A percentile compares a stretch with the other conserved stretches of the same genome.
Conservation (phyloP, 2,329 filamentous ascomycete genomes). For the Pestalotiopsis sp. region DNA sequence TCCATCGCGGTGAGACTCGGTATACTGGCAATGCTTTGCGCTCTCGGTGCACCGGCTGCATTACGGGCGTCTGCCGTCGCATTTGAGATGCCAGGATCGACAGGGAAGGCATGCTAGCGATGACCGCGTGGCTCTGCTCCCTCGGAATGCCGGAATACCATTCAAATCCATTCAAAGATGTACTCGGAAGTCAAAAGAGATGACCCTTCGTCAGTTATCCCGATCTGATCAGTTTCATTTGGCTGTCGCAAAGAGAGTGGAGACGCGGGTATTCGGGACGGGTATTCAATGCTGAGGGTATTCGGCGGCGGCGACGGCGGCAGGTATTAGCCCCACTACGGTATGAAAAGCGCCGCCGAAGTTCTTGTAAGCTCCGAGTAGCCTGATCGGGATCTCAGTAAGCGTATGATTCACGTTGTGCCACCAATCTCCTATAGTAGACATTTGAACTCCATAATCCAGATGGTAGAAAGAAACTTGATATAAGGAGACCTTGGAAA, state of each 20-base stretch:
- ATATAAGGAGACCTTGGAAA: too few species aligned
- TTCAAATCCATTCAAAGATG: neutral
- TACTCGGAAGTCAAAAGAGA: neutral
- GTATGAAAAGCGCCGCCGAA: slow-evolving; percentile 2
- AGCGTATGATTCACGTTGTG: too few species aligned
- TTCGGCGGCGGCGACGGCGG: neutral
- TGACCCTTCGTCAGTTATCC: neutral
- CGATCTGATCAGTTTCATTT: neutral
- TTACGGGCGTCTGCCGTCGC: slow-evolving; percentile 47
- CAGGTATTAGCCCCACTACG: neutral
- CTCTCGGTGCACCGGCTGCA: slow-evolving; percentile 45
- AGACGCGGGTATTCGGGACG: slow-evolving; percentile 3
- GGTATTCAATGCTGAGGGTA: neutral
- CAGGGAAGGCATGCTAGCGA: slow-evolving; percentile 51
- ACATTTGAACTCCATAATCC: too few species aligned
- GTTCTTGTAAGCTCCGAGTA: neutral
- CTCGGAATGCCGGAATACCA: neutral
- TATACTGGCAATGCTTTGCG: slow-evolving; percentile 47
- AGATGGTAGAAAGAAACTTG: too few species aligned
- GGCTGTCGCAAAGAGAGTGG: neutral
- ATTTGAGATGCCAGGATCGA: slow-evolving; percentile 51
- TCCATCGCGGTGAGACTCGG: slow-evolving; percentile 50
- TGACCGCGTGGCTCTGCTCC: slow-evolving; percentile 23
- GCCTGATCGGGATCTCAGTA: neutral
- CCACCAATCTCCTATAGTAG: too few species aligned